Base-by-base conservation (phyloP, 176 grass and related monocot species). In the Luzula sylvatica region DNA sequence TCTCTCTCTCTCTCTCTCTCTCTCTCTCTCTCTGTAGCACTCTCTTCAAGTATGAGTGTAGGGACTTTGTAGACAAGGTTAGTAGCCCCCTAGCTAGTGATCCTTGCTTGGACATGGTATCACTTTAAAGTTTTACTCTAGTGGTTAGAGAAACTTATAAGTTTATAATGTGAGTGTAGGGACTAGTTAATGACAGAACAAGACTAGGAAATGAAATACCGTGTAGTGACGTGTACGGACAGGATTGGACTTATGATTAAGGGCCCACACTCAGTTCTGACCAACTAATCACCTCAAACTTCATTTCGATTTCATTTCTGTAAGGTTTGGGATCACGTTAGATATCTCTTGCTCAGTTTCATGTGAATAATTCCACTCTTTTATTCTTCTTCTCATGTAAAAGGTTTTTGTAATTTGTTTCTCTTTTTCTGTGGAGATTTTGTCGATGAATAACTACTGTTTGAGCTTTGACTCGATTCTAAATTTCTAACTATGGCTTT, bases 231-330 rank as follows among this genome's bases (percentile, higher is more conserved):
- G 23, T 47, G 27, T 1, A 30, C 47, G 43, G 39, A 71, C 67
- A 52, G 68, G 68, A 72, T 72, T 72, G 68, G 68, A 72, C 68
- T 25, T 62, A 61, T 72, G 55, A 61, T 52, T 61, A 23, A 29
- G 53, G 58, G 27, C 58, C 58, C 23, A 63, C n/a, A 9, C 5
- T 4, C 5, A 9, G n/a, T 9, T 29, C 39, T 58, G 67, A 58
- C 52, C 67, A 47, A 15, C 20, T 38, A 46, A 71, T 56, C 67
- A 48, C 49, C 26, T 53, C 42, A 40, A 19, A 47, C 40, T 50
- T 72, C 49, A 42, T 70, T 58, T 70, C 52, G 30, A 35, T 35
- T 35, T 35, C 30, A 7, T 35, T 35, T 70, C 56, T 14, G 57
- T 38, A 32, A 13, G 53, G 45, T 32, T 60, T 20, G 13, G 39